These are phyloP conservation scores for Acidomyces sp. DNA, from an alignment of 495 filamentous ascomycete species.

Conservation along the genomic window DNA sequence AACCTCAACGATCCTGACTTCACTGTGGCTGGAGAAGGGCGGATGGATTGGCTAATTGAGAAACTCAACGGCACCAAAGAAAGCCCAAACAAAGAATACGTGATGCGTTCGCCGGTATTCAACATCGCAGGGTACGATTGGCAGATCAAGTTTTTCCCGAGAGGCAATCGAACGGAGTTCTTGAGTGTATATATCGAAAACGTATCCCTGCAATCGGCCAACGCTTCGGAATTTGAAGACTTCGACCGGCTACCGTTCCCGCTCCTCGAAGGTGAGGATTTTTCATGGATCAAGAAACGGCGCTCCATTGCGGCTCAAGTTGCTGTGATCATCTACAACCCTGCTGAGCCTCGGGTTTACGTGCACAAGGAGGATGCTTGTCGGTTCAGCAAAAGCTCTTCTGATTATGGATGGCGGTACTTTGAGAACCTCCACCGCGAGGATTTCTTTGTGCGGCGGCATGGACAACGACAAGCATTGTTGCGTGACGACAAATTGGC, in stretches of 20 bases:
- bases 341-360: constrained; percentile 48
- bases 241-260: constrained; percentile 24
- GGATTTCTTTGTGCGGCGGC: constrained; percentile 44
- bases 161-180: constrained; percentile 49
- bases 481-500: constrained; percentile 51
- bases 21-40: constrained; percentile 37
- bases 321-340: constrained; percentile 52
- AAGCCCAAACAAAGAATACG: constrained; percentile 41
- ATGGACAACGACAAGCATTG: constrained; percentile 47
- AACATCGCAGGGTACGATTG: constrained; percentile 51
- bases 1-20: constrained; percentile 50
- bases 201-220: constrained; percentile 36
- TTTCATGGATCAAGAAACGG: constrained; percentile 6
- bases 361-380: constrained; percentile 45
- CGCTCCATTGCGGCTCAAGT: constrained; percentile 44
- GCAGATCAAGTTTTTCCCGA: constrained; percentile 58
- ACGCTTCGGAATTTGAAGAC: constrained; percentile 30
- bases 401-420: constrained; percentile 57
- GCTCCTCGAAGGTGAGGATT: constrained; percentile 12
- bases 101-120: constrained; percentile 48
- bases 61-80: constrained; percentile 49
- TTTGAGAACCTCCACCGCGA: constrained; percentile 47
- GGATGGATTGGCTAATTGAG: constrained; percentile 47
- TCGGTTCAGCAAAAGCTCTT: constrained; percentile 43
- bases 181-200: constrained; percentile 54